These are phyloP conservation scores for Gymnopus androsaceus DNA, from an alignment of 1,284 basidiomycete species.

Conservation along the genomic window DNA sequence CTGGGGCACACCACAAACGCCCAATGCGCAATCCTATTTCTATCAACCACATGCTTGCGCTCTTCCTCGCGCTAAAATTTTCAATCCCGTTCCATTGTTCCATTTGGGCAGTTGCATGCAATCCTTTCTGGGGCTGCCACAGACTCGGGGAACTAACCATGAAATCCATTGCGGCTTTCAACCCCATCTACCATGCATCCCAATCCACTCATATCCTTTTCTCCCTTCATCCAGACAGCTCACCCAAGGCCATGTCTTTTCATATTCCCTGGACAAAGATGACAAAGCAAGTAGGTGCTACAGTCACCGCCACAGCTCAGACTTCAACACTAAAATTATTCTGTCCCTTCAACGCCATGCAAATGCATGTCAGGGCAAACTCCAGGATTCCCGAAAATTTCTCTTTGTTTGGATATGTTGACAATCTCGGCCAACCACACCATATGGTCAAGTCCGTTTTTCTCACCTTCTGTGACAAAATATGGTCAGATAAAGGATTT, in stretches of 20 bases:
- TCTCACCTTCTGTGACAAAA: no score
- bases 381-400: neutral
- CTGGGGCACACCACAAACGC: no score
- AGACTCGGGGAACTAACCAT: no score
- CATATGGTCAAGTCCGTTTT: no score
- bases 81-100: conserved; percentile 22
- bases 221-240: neutral
- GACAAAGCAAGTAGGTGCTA: no score
- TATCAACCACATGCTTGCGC: conserved; percentile 31
- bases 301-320: no score
- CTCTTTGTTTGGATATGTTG: conserved; percentile 29
- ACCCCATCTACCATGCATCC: neutral
- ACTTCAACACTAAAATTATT: conserved; percentile 15
- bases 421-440: no score
- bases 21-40: no score
- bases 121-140: neutral
- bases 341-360: neutral
- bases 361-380: neutral
- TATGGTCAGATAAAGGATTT: no score
- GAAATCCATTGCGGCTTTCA: neutral
- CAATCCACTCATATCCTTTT: neutral
- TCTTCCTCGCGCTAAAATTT: conserved; percentile 27
- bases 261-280: no score
- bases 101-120: neutral
- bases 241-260: neutral